Evolutionary conservation across 805 yeast species (phyloP).

Genomic region (Lachancea nothofagi): DNA sequence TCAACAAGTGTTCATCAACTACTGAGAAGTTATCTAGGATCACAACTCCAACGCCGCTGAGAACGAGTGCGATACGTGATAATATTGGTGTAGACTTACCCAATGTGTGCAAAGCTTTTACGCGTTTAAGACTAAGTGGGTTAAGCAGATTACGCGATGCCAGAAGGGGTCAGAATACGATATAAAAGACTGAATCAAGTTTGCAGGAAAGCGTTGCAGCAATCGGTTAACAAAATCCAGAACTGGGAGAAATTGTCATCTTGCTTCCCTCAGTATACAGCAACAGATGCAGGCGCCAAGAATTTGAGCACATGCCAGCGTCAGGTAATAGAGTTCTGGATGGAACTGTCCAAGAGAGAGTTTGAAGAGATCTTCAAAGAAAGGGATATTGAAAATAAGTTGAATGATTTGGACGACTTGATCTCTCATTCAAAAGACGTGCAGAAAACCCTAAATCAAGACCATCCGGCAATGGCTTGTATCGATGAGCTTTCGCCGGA

Average conservation of each 20-base stretch:
- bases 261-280: conserved; percentile 51
- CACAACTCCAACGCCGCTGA: too few species aligned
- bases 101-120: too few species aligned
- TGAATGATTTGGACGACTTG: conserved; percentile 37
- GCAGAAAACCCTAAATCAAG: conserved; percentile 10
- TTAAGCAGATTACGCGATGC: too few species aligned
- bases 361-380: conserved; percentile 51
- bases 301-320: conserved; percentile 44
- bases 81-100: too few species aligned
- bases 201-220: conserved; percentile 49
- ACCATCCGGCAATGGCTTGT: conserved; percentile 6
- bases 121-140: too few species aligned
- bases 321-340: conserved; percentile 51
- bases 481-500: conserved; percentile 24
- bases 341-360: conserved; percentile 43
- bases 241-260: conserved; percentile 44
- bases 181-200: conserved; percentile 46
- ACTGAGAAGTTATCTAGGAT: too few species aligned
- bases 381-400: conserved; percentile 33
- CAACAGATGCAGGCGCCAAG: conserved; percentile 41
- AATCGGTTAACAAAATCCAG: conserved; percentile 43
- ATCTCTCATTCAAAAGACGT: conserved; percentile 32
- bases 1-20: too few species aligned
- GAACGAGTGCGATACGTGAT: too few species aligned
- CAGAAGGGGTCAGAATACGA: conserved; percentile 34